These are phyloP conservation scores for Plectranthus barbatus DNA, from an alignment of 257 asterid genomes.

Conservation along the genomic window DNA sequence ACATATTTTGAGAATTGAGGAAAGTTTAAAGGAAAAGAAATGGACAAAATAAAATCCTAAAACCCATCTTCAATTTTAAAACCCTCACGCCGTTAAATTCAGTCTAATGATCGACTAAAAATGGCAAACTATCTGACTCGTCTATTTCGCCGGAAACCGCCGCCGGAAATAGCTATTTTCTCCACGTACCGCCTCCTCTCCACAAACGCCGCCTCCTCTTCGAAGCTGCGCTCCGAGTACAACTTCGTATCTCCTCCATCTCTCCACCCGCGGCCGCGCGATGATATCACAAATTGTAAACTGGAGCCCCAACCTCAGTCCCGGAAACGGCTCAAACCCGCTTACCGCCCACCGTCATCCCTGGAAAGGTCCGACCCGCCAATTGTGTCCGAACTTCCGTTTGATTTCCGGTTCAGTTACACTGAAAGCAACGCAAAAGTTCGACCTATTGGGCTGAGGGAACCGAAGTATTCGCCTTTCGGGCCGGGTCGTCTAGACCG, in stretches of 20 bases:
- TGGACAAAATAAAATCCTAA: not conserved
- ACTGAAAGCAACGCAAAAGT: slow-evolving; percentile 62
- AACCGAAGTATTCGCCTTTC: slow-evolving; percentile 90
- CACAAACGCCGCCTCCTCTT: slow-evolving; percentile 31
- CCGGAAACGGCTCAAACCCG: slow-evolving; percentile 40
- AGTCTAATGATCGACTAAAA: not conserved
- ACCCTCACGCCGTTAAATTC: slow-evolving; percentile 14
- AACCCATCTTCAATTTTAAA: slow-evolving; percentile 11
- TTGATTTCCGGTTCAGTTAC: slow-evolving; percentile 94
- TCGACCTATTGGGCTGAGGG: slow-evolving; percentile 87
- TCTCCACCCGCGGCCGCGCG: slow-evolving; percentile 37
- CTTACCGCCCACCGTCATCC: slow-evolving; percentile 86
- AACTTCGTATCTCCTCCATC: slow-evolving; percentile 62
- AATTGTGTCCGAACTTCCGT: slow-evolving; percentile 55
- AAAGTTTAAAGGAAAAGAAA: too few relatives aligned
- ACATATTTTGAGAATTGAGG: too few relatives aligned
- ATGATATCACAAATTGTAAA: slow-evolving; percentile 11
- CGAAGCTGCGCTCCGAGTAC: slow-evolving; percentile 58
- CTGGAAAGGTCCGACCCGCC: slow-evolving; percentile 46
- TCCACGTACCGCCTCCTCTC: slow-evolving; percentile 30
- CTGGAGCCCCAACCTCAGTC: slow-evolving; percentile 12
- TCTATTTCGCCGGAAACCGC: slow-evolving; percentile 33
- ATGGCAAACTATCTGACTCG: slow-evolving; percentile 26
- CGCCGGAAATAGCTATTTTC: slow-evolving; percentile 8
- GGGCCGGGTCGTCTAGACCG: slow-evolving; percentile 79